Percentiles rank a stretch among this genome's conserved stretches.
These are phyloP conservation scores for Kluyveromyces starmeri DNA, from an alignment of 805 yeast species.

Conservation along the genomic window DNA sequence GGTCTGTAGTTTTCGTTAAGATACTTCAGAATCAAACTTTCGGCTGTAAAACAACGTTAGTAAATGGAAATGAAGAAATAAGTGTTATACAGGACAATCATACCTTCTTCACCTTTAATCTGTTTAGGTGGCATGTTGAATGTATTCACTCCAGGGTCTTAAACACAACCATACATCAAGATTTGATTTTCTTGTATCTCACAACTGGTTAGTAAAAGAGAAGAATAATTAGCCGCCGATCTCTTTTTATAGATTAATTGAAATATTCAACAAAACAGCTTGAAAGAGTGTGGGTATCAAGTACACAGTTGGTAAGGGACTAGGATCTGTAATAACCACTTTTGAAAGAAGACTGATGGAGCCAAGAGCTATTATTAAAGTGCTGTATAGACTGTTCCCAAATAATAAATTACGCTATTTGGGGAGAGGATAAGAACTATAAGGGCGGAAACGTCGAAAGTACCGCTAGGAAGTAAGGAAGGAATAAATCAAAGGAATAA, in stretches of 20 bases:
- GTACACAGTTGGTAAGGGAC: too few species aligned
- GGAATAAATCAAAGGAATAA: neutral
- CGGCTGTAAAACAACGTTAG: constrained; percentile 17
- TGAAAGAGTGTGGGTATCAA: too few species aligned
- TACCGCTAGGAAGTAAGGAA: too few species aligned
- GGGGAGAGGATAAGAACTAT: too few species aligned
- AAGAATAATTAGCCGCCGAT: constrained; percentile 6
- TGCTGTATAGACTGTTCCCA: too few species aligned
- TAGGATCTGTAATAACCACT: too few species aligned
- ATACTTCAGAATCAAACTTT: constrained; percentile 30
- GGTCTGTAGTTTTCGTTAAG: constrained; percentile 39
- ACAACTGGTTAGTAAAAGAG: constrained; percentile 1
- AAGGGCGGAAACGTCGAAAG: too few species aligned
- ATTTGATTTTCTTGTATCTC: too few species aligned
- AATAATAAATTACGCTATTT: too few species aligned
- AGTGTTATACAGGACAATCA: neutral
- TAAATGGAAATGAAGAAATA: neutral
- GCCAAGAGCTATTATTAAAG: neutral
- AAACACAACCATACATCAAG: too few species aligned
- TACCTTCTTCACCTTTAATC: constrained; percentile 17
- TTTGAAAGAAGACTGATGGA: neutral
- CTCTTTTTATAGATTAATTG: too few species aligned
- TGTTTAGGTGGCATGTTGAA: constrained; percentile 8
- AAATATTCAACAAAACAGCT: too few species aligned
- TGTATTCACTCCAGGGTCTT: neutral